Conservation (phyloP, 192 early-diverging fungal species). For the Coemansia sp. region DNA sequence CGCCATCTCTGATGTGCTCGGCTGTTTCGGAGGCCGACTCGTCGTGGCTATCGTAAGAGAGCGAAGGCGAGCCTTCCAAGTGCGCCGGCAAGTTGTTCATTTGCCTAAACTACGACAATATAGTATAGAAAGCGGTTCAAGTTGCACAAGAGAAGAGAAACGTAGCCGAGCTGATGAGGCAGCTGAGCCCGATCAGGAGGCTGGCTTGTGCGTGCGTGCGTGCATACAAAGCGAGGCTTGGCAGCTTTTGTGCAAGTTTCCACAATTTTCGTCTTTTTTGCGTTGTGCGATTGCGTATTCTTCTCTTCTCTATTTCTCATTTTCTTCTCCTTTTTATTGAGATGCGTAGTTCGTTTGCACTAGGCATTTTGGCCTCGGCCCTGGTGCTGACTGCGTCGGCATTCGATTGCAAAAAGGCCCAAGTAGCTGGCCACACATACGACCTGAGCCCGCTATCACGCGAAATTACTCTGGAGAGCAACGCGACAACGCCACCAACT, state of each 20-base stretch:
- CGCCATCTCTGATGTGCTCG: background rate
- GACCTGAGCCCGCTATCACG: conserved; percentile 36
- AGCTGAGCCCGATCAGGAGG: background rate
- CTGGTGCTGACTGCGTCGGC: conserved; percentile 6
- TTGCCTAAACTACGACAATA: background rate
- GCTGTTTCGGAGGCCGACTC: conserved; percentile 8
- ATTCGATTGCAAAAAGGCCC: conserved; percentile 49
- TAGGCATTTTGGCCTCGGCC: conserved; percentile 6
- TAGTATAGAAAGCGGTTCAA: background rate
- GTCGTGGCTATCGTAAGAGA: conserved; percentile 18
- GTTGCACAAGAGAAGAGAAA: background rate
- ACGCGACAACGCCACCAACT: conserved; percentile 47
- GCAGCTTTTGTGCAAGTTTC: background rate
- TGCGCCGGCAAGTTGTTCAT: conserved; percentile 3
- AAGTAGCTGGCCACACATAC: conserved; percentile 36
- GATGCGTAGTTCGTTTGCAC: conserved; percentile 6
- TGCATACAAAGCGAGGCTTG: background rate
- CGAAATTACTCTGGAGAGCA: conserved; percentile 29
- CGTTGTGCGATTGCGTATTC: background rate
- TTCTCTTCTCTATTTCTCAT: background rate
- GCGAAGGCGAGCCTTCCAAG: conserved; percentile 2
- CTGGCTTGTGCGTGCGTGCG: background rate
- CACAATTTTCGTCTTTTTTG: background rate
- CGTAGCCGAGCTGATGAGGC: background rate
- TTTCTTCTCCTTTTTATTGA: background rate